Conservation (phyloP, 768 basidiomycete species). For the Collybia nuda region DNA sequence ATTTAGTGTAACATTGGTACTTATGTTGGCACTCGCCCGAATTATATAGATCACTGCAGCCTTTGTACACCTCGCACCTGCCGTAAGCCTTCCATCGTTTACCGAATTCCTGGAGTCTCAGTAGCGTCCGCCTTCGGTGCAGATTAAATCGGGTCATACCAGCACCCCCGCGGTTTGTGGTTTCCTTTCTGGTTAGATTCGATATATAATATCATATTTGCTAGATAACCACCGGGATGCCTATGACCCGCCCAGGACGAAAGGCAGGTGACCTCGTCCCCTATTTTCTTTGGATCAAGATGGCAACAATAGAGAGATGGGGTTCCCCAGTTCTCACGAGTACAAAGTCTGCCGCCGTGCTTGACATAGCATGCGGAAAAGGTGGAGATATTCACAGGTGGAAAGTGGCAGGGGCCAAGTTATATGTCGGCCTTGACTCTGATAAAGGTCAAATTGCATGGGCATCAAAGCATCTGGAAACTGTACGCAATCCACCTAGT, state of each 20-base stretch:
- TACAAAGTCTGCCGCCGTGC: not conserved
- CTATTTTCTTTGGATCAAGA: not conserved
- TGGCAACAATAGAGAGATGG: not conserved
- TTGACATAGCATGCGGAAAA: not conserved
- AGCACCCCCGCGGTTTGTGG: not conserved
- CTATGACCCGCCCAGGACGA: not conserved
- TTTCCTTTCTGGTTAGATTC: not conserved
- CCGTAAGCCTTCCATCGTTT: no score
- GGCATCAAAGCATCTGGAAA: not conserved
- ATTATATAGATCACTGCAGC: no score
- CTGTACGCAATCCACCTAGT: not conserved
- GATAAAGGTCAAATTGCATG: not conserved
- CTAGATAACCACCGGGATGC: not conserved
- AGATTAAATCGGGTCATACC: not conserved
- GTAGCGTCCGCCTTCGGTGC: not conserved
- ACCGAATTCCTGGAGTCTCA: not conserved
- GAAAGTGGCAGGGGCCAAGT: not conserved
- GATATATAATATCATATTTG: not conserved
- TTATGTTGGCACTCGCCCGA: no score
- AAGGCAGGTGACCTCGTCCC: not conserved
- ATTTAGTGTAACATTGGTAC: not conserved
- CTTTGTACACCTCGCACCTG: no score
- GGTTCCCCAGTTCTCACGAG: not conserved
- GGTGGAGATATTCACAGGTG: not conserved
- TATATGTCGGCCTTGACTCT: not conserved